Evolutionary conservation across 352 stramenopile genomes (phyloP).

Genomic region (Thraustochytrium sp.): DNA sequence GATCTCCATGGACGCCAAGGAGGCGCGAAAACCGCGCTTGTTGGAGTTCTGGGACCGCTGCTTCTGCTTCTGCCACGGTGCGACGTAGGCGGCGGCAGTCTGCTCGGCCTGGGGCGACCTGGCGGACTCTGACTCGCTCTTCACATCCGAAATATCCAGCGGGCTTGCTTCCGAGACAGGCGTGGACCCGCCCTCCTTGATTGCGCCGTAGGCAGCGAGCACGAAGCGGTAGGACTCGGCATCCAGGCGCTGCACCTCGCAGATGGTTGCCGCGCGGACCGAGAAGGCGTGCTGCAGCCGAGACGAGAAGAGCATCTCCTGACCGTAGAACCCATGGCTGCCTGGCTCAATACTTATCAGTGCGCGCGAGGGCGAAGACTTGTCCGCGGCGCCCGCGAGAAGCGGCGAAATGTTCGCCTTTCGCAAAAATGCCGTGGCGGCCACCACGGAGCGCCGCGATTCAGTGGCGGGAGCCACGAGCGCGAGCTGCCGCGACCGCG

Average conservation of each 20-base stretch:
- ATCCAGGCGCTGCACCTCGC: slow-evolving; percentile 25
- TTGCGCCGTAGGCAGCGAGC: background rate
- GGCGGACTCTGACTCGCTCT: background rate
- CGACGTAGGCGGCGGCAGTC: too few relatives aligned
- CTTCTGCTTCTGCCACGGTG: too few relatives aligned
- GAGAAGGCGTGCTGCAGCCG: background rate
- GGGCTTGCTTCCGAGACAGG: background rate
- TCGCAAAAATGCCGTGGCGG: too few relatives aligned
- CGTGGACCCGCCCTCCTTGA: background rate
- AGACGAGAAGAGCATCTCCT: slow-evolving; percentile 25
- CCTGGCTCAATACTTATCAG: background rate
- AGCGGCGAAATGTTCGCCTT: background rate
- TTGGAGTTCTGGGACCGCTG: too few relatives aligned
- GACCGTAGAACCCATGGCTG: background rate
- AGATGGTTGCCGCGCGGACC: background rate
- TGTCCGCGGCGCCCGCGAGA: background rate
- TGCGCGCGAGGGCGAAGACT: background rate
- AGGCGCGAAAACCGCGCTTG: too few relatives aligned
- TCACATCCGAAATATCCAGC: background rate
- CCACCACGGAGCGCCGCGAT: background rate
- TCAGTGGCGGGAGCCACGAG: background rate
- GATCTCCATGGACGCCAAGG: background rate
- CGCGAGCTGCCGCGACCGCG: background rate
- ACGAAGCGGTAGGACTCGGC: background rate
- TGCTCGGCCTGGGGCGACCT: too few relatives aligned